phyloP scores from a whole-genome alignment of 2,329 filamentous ascomycete genomes.

The Trichoderma hamatum region DNA sequence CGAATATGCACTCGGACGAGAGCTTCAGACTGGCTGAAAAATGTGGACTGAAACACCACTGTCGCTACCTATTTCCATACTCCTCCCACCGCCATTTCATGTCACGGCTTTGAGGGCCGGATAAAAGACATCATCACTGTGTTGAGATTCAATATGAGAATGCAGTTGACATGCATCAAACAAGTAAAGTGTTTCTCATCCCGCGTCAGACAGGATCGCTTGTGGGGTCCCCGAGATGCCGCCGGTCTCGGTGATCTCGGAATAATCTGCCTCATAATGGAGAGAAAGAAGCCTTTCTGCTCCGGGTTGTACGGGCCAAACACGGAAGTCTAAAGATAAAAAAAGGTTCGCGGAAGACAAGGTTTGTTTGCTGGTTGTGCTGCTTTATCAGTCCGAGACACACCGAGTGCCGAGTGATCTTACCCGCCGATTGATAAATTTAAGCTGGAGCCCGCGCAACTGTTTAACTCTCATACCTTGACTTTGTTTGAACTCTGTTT shows the following conservation, averaged over 20 bases:
- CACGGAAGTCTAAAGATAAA: neutral
- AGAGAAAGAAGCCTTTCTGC: neutral
- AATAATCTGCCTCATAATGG: neutral
- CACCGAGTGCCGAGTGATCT: neutral
- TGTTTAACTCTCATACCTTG: neutral
- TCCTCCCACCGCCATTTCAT: neutral
- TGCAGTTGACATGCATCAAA: neutral
- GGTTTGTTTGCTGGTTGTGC: neutral
- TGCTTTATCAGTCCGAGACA: neutral
- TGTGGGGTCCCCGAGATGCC: neutral
- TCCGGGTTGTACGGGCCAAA: neutral
- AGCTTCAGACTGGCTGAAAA: neutral
- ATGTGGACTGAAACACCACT: neutral
- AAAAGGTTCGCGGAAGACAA: neutral
- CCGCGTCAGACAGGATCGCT: neutral
- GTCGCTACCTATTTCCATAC: neutral
- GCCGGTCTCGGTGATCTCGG: neutral
- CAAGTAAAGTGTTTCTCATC: neutral
- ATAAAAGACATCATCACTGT: neutral
- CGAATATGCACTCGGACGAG: neutral
- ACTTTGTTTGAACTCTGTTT: neutral
- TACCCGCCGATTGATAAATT: neutral
- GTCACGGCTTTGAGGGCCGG: neutral
- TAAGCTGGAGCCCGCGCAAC: neutral
- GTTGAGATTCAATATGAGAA: neutral